Evolutionary conservation across 495 filamentous ascomycete species (phyloP), one percentile per base, ranked within the genome.

Genomic region (Podospora didyma): DNA sequence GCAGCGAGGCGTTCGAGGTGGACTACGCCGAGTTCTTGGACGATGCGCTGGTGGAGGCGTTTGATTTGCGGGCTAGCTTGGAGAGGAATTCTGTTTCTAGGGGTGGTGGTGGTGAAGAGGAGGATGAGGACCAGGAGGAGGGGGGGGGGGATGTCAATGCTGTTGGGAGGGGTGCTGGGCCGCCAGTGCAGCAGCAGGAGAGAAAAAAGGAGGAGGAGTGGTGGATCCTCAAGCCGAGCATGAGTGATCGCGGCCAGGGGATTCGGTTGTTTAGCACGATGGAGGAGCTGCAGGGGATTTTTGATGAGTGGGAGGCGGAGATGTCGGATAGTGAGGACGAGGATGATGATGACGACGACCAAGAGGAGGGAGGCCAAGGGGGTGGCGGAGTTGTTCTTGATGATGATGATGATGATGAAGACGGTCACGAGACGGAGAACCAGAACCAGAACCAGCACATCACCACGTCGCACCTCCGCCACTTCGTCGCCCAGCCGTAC

Each of bases 161-260:
- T 37, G n/a, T 31, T 50, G 53, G 24, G 34, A 17, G 3, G n/a
- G 26, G 7, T 0, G 37, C 42, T 14, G 48, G 24, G 1, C 42
- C 49, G 23, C 46, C n/a, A 48, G 1, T 59, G 65, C 17, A 58
- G 67, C 3, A 7, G 20, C 14, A 14, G 31, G 14, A 11, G 19
- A 28, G 10, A 4, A 34, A 26, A 42, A 16, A 17, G n/a, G 20
- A 42, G 11, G 54, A 28, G 78, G 89, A 95, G 72, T 98, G 93
- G 93, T 98, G 94, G 94, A 96, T 97, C 58, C 72, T 97, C 41
- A 98, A 98, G 67, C 94, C 94, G 0, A 84, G 92, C 1, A 97
- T 98, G 94, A 96, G 90, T 71, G 94, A 97, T 66, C 82, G 92
- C 4, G 94, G 93, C 2, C 90, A 96, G 66, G 94, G 94, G 2